Conservation (phyloP, 352 stramenopile genomes). For the Globisporangium ultimum region DNA sequence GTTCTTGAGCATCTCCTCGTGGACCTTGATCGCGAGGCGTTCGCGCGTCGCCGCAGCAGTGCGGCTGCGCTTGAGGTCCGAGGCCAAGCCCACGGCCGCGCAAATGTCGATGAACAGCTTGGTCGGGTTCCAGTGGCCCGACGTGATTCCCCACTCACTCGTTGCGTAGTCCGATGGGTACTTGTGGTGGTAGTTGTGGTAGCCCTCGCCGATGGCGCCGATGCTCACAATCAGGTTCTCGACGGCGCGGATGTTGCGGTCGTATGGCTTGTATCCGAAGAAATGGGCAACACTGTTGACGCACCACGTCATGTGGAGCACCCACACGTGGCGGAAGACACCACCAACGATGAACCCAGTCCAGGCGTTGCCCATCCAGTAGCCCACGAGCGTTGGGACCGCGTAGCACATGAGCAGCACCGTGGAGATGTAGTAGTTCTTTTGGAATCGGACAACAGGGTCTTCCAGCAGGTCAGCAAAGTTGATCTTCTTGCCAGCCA, state of each 20-base stretch:
- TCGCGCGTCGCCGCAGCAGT: conserved; percentile 69
- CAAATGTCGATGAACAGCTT: conserved; percentile 97
- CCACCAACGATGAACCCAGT: conserved; percentile 95
- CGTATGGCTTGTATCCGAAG: conserved; percentile 98
- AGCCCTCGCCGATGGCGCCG: conserved; percentile 95
- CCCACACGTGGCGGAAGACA: conserved; percentile 93
- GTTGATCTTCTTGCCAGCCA: conserved; percentile 91
- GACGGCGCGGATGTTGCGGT: conserved; percentile 91
- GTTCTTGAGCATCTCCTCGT: conserved; percentile 54
- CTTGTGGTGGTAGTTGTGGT: conserved; percentile 98
- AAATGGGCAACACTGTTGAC: conserved; percentile 99
- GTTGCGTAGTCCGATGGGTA: conserved; percentile 99
- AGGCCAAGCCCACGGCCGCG: conserved; percentile 91
- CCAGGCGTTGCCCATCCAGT: conserved; percentile 91
- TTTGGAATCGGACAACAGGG: conserved; percentile 95
- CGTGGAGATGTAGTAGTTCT: conserved; percentile 87
- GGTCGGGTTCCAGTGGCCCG: conserved; percentile 96
- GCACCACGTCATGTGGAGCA: conserved; percentile 98
- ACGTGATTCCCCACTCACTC: conserved; percentile 95
- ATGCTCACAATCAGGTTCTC: conserved; percentile 97
- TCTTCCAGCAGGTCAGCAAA: conserved; percentile 95
- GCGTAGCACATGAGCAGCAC: conserved; percentile 97
- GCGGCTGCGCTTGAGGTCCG: conserved; percentile 94
- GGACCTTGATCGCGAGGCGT: conserved; percentile 59
- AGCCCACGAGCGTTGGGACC: conserved; percentile 90